These are phyloP conservation scores for Rhizopus delemar DNA, from an alignment of 371 early-diverging fungal genomes.

Conservation along the genomic window DNA sequence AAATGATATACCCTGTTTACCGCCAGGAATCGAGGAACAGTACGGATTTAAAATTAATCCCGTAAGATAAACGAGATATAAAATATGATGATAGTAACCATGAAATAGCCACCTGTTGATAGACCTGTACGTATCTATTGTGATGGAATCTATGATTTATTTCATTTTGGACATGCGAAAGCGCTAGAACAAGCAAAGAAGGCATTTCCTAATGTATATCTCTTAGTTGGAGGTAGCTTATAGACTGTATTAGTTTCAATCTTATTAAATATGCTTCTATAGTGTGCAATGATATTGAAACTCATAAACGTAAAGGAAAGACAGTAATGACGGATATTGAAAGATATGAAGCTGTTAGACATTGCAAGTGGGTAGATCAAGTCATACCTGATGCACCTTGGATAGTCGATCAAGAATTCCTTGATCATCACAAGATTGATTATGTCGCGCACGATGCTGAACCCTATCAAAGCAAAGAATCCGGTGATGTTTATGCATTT, in stretches of 20 bases:
- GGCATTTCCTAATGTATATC: constrained; percentile 80
- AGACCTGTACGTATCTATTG: constrained; percentile 86
- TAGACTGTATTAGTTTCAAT: no score
- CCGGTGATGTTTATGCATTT: constrained; percentile 92
- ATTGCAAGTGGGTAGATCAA: constrained; percentile 97
- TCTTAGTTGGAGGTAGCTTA: constrained; percentile 81
- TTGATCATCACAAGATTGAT: constrained; percentile 89
- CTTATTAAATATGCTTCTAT: neutral
- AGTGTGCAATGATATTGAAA: constrained; percentile 85
- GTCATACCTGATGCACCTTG: constrained; percentile 91
- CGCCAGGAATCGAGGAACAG: constrained; percentile 28
- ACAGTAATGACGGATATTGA: constrained; percentile 90
- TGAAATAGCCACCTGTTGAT: constrained; percentile 63
- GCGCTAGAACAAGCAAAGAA: constrained; percentile 95
- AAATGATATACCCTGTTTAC: constrained; percentile 13
- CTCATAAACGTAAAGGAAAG: constrained; percentile 88
- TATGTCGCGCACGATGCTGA: constrained; percentile 98
- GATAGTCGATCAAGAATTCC: constrained; percentile 85
- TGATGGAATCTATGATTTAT: constrained; percentile 94
- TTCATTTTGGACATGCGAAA: constrained; percentile 95
- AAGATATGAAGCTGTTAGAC: constrained; percentile 86
- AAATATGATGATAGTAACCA: neutral
- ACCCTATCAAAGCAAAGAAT: constrained; percentile 81
- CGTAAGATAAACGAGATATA: constrained; percentile 5
- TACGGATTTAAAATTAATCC: constrained; percentile 36